These are phyloP conservation scores for Knufia petricola DNA, from an alignment of 2,329 filamentous ascomycete genomes.

Conservation along the genomic window DNA sequence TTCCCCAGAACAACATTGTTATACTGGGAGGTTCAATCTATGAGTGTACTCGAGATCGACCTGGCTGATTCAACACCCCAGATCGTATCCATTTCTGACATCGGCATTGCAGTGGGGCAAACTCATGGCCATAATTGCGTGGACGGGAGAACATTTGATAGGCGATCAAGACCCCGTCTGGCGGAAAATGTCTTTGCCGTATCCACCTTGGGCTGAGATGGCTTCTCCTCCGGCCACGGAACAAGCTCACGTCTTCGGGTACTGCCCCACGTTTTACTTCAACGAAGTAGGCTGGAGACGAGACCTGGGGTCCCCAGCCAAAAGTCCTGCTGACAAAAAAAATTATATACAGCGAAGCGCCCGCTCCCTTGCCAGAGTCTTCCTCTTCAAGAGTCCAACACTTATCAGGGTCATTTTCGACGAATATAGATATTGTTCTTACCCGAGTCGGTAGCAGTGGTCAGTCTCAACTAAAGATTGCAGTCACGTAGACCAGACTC, in stretches of 20 bases:
- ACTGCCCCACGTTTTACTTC: background rate
- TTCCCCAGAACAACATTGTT: background rate
- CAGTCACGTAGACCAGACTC: background rate
- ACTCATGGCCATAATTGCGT: too few species aligned
- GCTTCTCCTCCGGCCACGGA: background rate
- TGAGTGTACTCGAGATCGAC: background rate
- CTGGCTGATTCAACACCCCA: background rate
- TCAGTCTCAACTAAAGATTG: background rate
- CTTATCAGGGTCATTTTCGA: too few species aligned
- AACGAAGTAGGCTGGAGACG: background rate
- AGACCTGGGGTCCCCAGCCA: background rate
- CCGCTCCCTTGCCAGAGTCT: conserved; percentile 8
- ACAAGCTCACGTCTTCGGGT: background rate
- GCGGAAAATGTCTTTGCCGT: background rate
- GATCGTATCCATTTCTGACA: too few species aligned
- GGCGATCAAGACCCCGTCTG: too few species aligned
- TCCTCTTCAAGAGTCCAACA: background rate
- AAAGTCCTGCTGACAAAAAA: background rate
- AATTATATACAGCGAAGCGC: conserved; percentile 11
- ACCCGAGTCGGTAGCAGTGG: too few species aligned
- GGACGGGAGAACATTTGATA: too few species aligned
- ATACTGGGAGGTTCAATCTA: background rate
- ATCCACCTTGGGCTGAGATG: background rate
- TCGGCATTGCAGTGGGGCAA: too few species aligned
- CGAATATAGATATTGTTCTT: too few species aligned